Evolutionary conservation across 2,329 filamentous ascomycete genomes (phyloP).

Genomic region (Lecanoromycetidae sp.): DNA sequence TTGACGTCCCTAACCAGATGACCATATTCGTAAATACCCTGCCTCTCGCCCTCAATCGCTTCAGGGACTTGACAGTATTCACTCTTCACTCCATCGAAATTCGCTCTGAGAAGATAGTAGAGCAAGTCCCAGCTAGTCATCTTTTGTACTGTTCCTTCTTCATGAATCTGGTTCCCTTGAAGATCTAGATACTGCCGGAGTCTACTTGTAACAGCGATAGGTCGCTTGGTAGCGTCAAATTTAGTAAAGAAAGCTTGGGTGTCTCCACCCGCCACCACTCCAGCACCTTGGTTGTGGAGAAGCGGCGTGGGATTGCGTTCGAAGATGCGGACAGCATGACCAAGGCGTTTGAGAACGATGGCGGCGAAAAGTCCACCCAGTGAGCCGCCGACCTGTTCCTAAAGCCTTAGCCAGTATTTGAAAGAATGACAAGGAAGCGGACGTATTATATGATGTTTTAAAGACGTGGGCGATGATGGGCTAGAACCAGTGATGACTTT

Average conservation of each 20-base stretch:
- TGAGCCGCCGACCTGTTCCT: conserved; percentile 32
- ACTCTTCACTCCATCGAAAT: conserved; percentile 31
- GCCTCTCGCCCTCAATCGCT: conserved; percentile 6
- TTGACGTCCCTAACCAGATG: conserved; percentile 6
- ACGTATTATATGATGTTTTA: not conserved
- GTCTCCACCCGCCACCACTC: conserved; percentile 35
- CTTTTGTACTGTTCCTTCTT: conserved; percentile 24
- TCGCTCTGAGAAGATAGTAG: conserved; percentile 34
- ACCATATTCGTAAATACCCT: conserved; percentile 2
- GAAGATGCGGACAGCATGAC: conserved; percentile 33
- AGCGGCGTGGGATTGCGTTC: conserved; percentile 32
- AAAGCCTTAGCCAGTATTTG: not conserved
- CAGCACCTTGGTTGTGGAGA: conserved; percentile 37
- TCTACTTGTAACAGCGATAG: conserved; percentile 15
- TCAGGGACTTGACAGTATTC: conserved; percentile 21
- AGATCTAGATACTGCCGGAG: conserved; percentile 18
- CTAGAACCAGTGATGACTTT: too few relatives aligned
- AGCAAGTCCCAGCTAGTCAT: conserved; percentile 38
- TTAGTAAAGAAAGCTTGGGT: conserved; percentile 32
- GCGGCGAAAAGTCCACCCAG: conserved; percentile 31
- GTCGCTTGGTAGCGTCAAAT: conserved; percentile 30
- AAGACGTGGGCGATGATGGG: not conserved
- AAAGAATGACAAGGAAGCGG: not conserved
- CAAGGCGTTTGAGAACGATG: conserved; percentile 31
- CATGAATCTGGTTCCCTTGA: conserved; percentile 5